A percentile compares a stretch with the other conserved stretches of the same genome.
Evolutionary conservation across 2,329 filamentous ascomycete species (phyloP).

Genomic region (Fusarium succisae): DNA sequence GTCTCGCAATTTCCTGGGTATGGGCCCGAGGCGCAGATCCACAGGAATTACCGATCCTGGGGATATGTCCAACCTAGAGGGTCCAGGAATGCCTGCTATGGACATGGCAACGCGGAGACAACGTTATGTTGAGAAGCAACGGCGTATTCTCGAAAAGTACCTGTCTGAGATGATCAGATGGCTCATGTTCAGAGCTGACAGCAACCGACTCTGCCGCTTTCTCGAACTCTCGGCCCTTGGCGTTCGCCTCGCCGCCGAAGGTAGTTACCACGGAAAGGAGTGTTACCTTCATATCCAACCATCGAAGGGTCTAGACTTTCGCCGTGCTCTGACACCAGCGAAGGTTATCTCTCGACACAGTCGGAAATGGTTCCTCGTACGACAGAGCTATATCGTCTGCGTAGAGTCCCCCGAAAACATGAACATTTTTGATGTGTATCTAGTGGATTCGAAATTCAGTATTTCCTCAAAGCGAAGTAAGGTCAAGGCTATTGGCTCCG

Average conservation of each 20-base stretch:
- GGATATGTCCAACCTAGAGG: constrained; percentile 54
- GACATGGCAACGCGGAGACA: constrained; percentile 55
- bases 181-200: constrained; percentile 96
- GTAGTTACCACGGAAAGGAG: constrained; percentile 97
- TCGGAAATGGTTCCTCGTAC: constrained; percentile 97
- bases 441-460: constrained; percentile 90
- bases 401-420: constrained; percentile 99
- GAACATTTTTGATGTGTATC: constrained; percentile 98
- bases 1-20: constrained; percentile 64
- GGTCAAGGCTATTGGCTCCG: constrained; percentile 61
- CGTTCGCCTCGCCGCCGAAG: constrained; percentile 91
- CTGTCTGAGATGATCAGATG: constrained; percentile 93
- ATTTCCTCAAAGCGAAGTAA: constrained; percentile 78
- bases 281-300: constrained; percentile 93
- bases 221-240: constrained; percentile 93
- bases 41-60: constrained; percentile 59
- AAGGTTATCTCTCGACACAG: constrained; percentile 84
- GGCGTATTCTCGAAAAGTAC: constrained; percentile 87
- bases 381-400: constrained; percentile 96
- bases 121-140: constrained; percentile 82
- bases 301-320: constrained; percentile 86
- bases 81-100: constrained; percentile 59
- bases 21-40: constrained; percentile 58
- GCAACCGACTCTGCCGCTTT: constrained; percentile 95
- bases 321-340: constrained; percentile 79